Conservation (phyloP, 2,329 filamentous ascomycete genomes). For the Orbilia brochopaga region DNA sequence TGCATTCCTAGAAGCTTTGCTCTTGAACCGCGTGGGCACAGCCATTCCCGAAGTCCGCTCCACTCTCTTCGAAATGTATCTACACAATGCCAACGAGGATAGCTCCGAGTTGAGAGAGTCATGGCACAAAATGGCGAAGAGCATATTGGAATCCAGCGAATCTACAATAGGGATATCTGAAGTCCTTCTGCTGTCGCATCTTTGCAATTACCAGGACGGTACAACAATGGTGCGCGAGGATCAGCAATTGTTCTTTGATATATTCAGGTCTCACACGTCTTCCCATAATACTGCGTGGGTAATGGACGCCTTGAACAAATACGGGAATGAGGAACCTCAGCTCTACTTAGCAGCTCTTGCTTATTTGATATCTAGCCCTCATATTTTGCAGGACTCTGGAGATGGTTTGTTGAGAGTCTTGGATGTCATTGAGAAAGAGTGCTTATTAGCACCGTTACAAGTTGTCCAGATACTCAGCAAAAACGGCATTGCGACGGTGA, state of each 20-base stretch:
- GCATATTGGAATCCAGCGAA: slow-evolving; percentile 79
- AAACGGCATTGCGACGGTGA: slow-evolving; percentile 90
- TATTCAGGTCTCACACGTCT: slow-evolving; percentile 93
- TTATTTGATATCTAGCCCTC: slow-evolving; percentile 86
- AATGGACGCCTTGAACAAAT: slow-evolving; percentile 86
- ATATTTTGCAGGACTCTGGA: slow-evolving; percentile 82
- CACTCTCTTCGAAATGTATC: slow-evolving; percentile 96
- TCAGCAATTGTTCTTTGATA: slow-evolving; percentile 87
- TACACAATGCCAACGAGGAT: slow-evolving; percentile 81
- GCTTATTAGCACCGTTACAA: slow-evolving; percentile 92
- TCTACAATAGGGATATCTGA: slow-evolving; percentile 85
- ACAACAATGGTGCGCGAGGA: slow-evolving; percentile 93
- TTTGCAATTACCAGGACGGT: slow-evolving; percentile 87
- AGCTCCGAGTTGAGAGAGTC: slow-evolving; percentile 69
- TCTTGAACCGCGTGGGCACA: slow-evolving; percentile 66
- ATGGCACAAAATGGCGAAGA: slow-evolving; percentile 91
- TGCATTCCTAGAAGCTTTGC: slow-evolving; percentile 85
- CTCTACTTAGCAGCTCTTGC: slow-evolving; percentile 90
- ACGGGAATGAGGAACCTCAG: slow-evolving; percentile 86
- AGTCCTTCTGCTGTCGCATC: slow-evolving; percentile 86
- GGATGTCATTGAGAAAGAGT: slow-evolving; percentile 83
- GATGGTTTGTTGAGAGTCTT: slow-evolving; percentile 79
- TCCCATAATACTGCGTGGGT: slow-evolving; percentile 90
- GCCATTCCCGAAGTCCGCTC: slow-evolving; percentile 77
- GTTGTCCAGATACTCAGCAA: slow-evolving; percentile 88